These are phyloP conservation scores for Naganishia sp. DNA, from an alignment of 1,284 basidiomycete genomes.

Conservation along the genomic window DNA sequence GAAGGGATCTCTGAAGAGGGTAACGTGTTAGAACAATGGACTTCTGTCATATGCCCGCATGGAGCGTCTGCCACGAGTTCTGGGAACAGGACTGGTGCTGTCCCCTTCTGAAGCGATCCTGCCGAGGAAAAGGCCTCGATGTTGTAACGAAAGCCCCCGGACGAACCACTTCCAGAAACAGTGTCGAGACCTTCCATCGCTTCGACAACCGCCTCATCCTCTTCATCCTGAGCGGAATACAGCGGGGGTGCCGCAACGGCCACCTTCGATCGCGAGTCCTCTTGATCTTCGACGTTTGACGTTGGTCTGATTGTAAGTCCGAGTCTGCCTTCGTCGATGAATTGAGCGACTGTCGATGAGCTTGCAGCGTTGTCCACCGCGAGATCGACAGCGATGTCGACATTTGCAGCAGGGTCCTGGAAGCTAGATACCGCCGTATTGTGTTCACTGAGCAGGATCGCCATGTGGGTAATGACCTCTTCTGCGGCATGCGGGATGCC, in stretches of 20 bases:
- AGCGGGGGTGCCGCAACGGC: not conserved
- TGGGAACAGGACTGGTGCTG: not conserved
- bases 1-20: too few relatives aligned
- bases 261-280: too few relatives aligned
- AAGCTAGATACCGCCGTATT: too few relatives aligned
- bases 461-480: not conserved
- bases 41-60: too few relatives aligned
- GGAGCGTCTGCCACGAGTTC: not conserved
- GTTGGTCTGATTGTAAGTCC: not conserved
- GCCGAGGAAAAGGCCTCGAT: not conserved
- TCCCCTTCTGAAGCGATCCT: conserved; percentile 5
- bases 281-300: too few relatives aligned
- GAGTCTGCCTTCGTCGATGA: not conserved
- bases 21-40: too few relatives aligned
- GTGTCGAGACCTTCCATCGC: conserved; percentile 9
- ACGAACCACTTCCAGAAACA: not conserved
- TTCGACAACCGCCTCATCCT: conserved; percentile 19
- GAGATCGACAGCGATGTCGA: not conserved
- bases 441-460: not conserved
- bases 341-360: too few relatives aligned
- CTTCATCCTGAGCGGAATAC: conserved; percentile 16
- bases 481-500: not conserved
- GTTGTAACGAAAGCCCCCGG: not conserved
- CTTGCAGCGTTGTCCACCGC: not conserved
- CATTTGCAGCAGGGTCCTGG: not conserved